These are phyloP conservation scores for Medicago arabica DNA, from an alignment of 306 rosid species.

Conservation along the genomic window DNA sequence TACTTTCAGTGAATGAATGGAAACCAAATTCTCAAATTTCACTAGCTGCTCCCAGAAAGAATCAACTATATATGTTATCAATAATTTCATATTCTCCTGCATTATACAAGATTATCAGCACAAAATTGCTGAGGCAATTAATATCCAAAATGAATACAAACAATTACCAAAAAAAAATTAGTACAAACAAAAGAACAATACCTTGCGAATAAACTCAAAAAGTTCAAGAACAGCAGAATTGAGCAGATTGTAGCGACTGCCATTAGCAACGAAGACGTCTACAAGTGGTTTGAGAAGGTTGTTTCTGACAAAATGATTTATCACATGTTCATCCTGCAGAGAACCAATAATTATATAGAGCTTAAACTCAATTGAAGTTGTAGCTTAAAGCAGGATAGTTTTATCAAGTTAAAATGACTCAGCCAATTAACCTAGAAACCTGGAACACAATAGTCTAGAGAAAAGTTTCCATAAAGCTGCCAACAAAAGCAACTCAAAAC, in stretches of 20 bases:
- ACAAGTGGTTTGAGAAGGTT: slow-evolving; percentile 89
- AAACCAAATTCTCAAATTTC: slow-evolving; percentile 70
- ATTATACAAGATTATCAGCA: slow-evolving; percentile 33
- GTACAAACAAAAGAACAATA: slow-evolving; percentile 43
- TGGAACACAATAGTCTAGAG: slow-evolving; percentile 12
- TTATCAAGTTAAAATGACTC: no score
- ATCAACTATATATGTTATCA: slow-evolving; percentile 74
- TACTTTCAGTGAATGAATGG: slow-evolving; percentile 80
- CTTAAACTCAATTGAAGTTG: no score
- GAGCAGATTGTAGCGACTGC: slow-evolving; percentile 93
- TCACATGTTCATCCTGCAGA: slow-evolving; percentile 89
- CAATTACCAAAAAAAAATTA: not conserved
- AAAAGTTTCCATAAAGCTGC: slow-evolving; percentile 21
- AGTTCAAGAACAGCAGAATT: slow-evolving; percentile 90
- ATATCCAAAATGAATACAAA: slow-evolving; percentile 35
- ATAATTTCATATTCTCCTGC: slow-evolving; percentile 82
- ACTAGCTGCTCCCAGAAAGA: slow-evolving; percentile 85
- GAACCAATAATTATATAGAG: not conserved
- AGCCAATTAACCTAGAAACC: no score
- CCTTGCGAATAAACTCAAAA: slow-evolving; percentile 88
- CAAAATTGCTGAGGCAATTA: slow-evolving; percentile 25
- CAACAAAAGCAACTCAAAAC: slow-evolving; percentile 31
- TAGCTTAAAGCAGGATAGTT: no score
- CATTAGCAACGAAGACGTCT: slow-evolving; percentile 83
- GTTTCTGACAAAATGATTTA: slow-evolving; percentile 72